These are phyloP conservation scores for Terana coerulea DNA, from an alignment of 768 basidiomycete species.

Conservation along the genomic window DNA sequence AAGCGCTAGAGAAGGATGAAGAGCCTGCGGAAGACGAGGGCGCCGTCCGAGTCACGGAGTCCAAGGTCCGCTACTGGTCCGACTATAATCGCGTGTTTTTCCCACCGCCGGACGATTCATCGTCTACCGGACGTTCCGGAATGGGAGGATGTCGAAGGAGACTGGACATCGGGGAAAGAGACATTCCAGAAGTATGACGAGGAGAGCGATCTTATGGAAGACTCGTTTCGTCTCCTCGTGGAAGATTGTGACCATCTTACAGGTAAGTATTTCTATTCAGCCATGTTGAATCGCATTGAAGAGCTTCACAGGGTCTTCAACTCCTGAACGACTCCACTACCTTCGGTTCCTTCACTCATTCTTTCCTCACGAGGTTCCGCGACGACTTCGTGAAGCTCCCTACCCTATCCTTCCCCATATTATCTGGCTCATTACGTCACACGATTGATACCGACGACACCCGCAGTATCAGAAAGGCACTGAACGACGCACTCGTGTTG, in stretches of 20 bases:
- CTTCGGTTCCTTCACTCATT: conserved; percentile 63
- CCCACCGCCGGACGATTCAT: conserved; percentile 62
- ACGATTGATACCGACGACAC: conserved; percentile 38
- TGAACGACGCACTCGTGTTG: conserved; percentile 61
- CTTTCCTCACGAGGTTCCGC: conserved; percentile 55
- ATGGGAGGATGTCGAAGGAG: conserved; percentile 49
- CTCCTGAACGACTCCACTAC: conserved; percentile 54
- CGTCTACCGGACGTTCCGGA: conserved; percentile 54
- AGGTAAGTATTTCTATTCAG: conserved; percentile 43
- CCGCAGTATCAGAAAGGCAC: conserved; percentile 35
- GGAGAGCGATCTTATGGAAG: conserved; percentile 68
- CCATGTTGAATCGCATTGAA: no score
- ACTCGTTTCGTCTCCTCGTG: conserved; percentile 57
- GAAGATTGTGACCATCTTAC: conserved; percentile 75
- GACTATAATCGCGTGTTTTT: conserved; percentile 65
- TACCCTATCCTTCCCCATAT: conserved; percentile 50
- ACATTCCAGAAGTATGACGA: conserved; percentile 51
- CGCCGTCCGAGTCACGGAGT: conserved; percentile 1
- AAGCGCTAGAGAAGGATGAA: conserved; percentile 15
- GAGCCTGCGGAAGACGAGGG: conserved; percentile 19
- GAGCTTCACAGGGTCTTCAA: conserved; percentile 60
- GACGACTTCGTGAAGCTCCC: conserved; percentile 70
- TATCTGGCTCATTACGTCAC: conserved; percentile 42
- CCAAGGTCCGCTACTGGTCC: conserved; percentile 58
- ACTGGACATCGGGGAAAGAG: conserved; percentile 55